Evolutionary conservation across 352 stramenopile genomes (phyloP), one percentile per base, ranked within the genome.

Genomic region (Phytopythium litorale): DNA sequence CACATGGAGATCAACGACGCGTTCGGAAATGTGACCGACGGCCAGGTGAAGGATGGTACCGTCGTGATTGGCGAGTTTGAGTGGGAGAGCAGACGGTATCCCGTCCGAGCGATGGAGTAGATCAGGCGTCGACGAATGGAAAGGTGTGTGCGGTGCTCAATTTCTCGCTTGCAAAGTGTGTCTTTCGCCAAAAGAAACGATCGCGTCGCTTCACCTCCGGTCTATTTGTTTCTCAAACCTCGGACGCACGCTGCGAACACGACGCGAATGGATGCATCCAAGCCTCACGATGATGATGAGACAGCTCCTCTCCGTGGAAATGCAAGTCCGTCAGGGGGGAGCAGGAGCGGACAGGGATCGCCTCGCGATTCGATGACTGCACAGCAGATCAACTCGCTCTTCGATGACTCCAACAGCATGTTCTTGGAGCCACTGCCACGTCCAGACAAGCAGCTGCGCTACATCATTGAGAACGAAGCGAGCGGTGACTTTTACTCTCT

Each of bases 401-500:
- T 60, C 38, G 54, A 60, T 18, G 42, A 32, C 21, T 6, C 23
- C 5, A 45, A 7, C 52, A 48, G 33, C 52, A 11, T 49, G 7
- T 49, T 60, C 54, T 37, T 38, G 19, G 38, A 51, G 4, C 54
- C 52, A 18, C 15, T 51, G 21, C 6, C 25, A 1, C 35, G 37
- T 8, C 23, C 54, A 28, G 38, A 38, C 37, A 60, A 49, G 23
- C 38, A 60, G 18, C 13, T 60, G 35, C 69, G 69, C 50, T 79
- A 79, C 61, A 28, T 85, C 9, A 65, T 85, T 15, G 81, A 89
- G 56, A 84, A 88, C 57, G 73, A 87, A 45, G 62, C 72, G 40
- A 88, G 75, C 42, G 81, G 81, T 5, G 78, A 84, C 52, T 91
- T 91, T 54, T 85, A 84, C 35, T 76, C 78, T 23, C 65, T 88